These are phyloP conservation scores for Aspergillus brunneoviolaceus DNA, from an alignment of 2,329 filamentous ascomycete genomes.

Conservation along the genomic window DNA sequence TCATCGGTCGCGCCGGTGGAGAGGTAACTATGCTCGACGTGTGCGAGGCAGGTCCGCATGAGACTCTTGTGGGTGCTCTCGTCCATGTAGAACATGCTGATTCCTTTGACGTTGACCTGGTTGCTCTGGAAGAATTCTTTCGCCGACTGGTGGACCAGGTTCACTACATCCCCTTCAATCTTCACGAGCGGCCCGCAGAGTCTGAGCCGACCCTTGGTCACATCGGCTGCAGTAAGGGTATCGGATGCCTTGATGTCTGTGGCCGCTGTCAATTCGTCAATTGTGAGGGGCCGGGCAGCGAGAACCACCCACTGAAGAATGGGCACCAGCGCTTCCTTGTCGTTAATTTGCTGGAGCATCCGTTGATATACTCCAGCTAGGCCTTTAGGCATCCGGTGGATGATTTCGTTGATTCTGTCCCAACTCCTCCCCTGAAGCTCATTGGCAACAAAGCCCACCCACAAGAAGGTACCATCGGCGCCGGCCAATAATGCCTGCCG, in stretches of 20 bases:
- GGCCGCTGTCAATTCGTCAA: constrained; percentile 23
- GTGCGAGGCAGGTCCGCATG: constrained; percentile 24
- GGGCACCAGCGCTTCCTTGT: constrained; percentile 21
- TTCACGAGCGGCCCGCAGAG: constrained; percentile 16
- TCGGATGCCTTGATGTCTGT: neutral
- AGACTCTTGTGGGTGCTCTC: constrained; percentile 20
- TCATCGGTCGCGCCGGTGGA: constrained; percentile 6
- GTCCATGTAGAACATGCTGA: constrained; percentile 26
- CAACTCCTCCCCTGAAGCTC: constrained; percentile 11
- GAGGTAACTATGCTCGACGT: constrained; percentile 17
- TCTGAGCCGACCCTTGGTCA: constrained; percentile 15
- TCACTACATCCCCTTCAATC: constrained; percentile 18
- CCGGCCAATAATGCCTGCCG: constrained; percentile 19
- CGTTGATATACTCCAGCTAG: constrained; percentile 19
- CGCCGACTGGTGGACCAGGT: constrained; percentile 26
- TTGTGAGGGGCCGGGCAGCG: constrained; percentile 24
- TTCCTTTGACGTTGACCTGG: constrained; percentile 25
- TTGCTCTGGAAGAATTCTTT: constrained; percentile 25
- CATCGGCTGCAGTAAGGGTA: constrained; percentile 6
- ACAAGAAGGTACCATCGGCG: constrained; percentile 29
- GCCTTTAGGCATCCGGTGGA: constrained; percentile 22
- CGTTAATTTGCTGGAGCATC: constrained; percentile 22
- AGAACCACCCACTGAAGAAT: constrained; percentile 27
- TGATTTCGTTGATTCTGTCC: constrained; percentile 18
- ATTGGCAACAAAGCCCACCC: constrained; percentile 24